These are phyloP conservation scores for Lactarius psammicola DNA, from an alignment of 768 basidiomycete genomes.

Conservation along the genomic window DNA sequence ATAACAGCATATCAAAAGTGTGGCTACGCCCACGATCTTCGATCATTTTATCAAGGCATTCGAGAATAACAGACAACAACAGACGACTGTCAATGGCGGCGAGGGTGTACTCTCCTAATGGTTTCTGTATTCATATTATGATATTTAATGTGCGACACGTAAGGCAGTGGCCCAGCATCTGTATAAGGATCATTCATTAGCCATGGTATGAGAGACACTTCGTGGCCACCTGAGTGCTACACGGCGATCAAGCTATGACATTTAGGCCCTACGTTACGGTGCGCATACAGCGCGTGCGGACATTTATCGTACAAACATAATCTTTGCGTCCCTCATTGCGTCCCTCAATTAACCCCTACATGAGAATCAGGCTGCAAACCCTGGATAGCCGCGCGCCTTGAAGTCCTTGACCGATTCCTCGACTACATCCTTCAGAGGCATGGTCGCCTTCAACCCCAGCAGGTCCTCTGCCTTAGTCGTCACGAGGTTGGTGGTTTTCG, in stretches of 20 bases:
- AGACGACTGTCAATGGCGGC: neutral
- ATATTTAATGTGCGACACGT: slow-evolving; percentile 4
- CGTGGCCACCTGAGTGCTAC: neutral
- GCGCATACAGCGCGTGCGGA: no score
- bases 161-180: neutral
- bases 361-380: slow-evolving; percentile 1
- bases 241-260: neutral
- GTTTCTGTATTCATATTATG: neutral
- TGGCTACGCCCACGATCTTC: slow-evolving; percentile 5
- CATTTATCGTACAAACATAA: neutral
- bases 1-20: slow-evolving; percentile 17
- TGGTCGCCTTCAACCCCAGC: slow-evolving; percentile 8
- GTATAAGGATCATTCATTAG: neutral
- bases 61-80: slow-evolving; percentile 8
- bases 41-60: slow-evolving; percentile 7
- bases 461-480: slow-evolving; percentile 13
- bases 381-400: slow-evolving; percentile 18
- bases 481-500: neutral
- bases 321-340: neutral
- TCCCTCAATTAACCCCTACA: neutral
- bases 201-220: neutral
- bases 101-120: slow-evolving; percentile 5
- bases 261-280: no score
- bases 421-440: slow-evolving; percentile 10
- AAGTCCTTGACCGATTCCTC: slow-evolving; percentile 17